Evolutionary conservation across 1,284 basidiomycete species (phyloP).

Genomic region (Heliocybe sulcata): DNA sequence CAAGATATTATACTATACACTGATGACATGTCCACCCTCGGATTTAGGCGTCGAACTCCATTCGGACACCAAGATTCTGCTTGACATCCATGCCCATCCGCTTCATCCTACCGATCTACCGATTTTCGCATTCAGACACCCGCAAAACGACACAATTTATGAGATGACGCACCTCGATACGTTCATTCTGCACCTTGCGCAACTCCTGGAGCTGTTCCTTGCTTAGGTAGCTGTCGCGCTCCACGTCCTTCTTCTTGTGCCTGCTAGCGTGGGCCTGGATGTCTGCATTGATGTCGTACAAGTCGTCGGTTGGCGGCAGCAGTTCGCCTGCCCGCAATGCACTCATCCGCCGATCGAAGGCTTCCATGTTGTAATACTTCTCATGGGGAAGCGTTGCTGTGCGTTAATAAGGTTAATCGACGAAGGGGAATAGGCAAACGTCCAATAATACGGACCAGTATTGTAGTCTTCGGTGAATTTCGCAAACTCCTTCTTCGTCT

Average conservation of each 20-base stretch:
- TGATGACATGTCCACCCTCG: not conserved
- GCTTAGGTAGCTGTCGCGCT: conserved; percentile 67
- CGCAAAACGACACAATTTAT: not conserved
- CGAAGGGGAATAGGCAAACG: not conserved
- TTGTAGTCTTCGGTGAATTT: conserved; percentile 83
- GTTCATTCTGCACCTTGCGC: conserved; percentile 73
- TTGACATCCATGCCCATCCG: conserved; percentile 76
- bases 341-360: conserved; percentile 75
- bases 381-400: conserved; percentile 83
- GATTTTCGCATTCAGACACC: conserved; percentile 3
- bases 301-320: conserved; percentile 56
- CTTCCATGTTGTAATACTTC: conserved; percentile 85
- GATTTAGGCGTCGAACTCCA: conserved; percentile 37
- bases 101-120: conserved; percentile 61
- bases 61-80: conserved; percentile 73
- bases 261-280: conserved; percentile 63
- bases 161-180: conserved; percentile 61
- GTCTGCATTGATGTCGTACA: conserved; percentile 77
- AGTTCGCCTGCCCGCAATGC: conserved; percentile 76
- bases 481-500: conserved; percentile 77
- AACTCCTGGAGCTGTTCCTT: conserved; percentile 76
- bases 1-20: not conserved
- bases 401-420: conserved; percentile 4
- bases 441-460: conserved; percentile 47
- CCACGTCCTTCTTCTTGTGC: conserved; percentile 55